phyloP scores from a whole-genome alignment of 2,329 filamentous ascomycete species.

The Xylariaceae sp. region DNA sequence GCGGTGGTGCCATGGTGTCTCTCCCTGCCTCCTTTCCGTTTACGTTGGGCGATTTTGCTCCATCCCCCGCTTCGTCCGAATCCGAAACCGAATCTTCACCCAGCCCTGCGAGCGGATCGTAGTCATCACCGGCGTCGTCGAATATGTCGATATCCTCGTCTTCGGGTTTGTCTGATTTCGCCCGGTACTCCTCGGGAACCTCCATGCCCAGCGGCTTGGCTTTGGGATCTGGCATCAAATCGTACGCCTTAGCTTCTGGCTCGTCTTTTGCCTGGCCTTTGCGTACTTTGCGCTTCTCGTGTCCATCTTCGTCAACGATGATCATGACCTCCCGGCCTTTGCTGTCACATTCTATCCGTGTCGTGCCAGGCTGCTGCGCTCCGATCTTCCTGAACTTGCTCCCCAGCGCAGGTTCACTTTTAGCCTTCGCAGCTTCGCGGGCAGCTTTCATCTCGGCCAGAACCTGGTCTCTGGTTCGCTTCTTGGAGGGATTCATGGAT shows the following conservation, averaged over 20 bases:
- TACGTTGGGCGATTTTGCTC: constrained; percentile 14
- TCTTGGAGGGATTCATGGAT: constrained; percentile 46
- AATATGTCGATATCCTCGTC: constrained; percentile 58
- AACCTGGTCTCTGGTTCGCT: constrained; percentile 59
- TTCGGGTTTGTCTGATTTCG: constrained; percentile 39
- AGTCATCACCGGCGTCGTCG: constrained; percentile 57
- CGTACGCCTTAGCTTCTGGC: constrained; percentile 29
- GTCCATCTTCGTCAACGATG: constrained; percentile 57
- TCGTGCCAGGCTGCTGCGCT: constrained; percentile 42
- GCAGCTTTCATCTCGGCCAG: constrained; percentile 59
- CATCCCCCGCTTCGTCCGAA: constrained; percentile 31
- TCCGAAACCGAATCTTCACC: constrained; percentile 33
- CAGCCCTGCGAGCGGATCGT: constrained; percentile 57
- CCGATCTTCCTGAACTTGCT: constrained; percentile 60
- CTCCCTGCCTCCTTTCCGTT: constrained; percentile 17
- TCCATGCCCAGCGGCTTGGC: constrained; percentile 57
- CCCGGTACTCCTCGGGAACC: constrained; percentile 52
- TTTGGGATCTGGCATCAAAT: constrained; percentile 45
- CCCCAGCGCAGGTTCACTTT: constrained; percentile 44
- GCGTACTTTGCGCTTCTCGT: constrained; percentile 58
- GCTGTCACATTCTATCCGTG: constrained; percentile 51
- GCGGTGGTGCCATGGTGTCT: constrained; percentile 38
- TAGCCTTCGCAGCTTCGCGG: constrained; percentile 50
- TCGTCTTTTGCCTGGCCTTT: constrained; percentile 37
- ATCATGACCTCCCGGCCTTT: constrained; percentile 58